Conservation (phyloP, 2,329 filamentous ascomycete species). For the Paecilomyces sp. region DNA sequence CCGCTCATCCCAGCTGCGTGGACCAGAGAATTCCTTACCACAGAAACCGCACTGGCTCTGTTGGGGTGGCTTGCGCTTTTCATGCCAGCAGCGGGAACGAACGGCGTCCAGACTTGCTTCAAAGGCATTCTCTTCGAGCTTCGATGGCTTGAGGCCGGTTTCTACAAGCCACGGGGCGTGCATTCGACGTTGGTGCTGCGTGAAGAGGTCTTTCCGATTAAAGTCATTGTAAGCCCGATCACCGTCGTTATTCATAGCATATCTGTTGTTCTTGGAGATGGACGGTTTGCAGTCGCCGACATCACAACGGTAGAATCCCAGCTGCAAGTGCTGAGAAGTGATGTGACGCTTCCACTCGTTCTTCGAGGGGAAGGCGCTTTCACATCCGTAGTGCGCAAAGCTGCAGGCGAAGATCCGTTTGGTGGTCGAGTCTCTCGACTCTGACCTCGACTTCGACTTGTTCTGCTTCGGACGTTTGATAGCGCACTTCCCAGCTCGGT, state of each 20-base stretch:
- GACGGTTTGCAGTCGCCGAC: conserved; percentile 49
- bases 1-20: conserved; percentile 65
- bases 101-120: conserved; percentile 51
- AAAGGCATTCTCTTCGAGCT: conserved; percentile 26
- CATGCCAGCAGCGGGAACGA: conserved; percentile 52
- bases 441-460: neutral
- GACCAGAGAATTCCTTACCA: conserved; percentile 50
- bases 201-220: conserved; percentile 88
- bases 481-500: neutral
- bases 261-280: conserved; percentile 9
- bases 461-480: neutral
- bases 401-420: conserved; percentile 64
- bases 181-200: conserved; percentile 81
- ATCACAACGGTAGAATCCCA: conserved; percentile 69
- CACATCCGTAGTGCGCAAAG: conserved; percentile 71
- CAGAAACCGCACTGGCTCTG: conserved; percentile 59
- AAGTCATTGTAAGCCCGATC: conserved; percentile 55
- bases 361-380: conserved; percentile 66
- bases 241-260: neutral
- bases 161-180: conserved; percentile 57
- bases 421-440: conserved; percentile 1
- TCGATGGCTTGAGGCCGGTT: conserved; percentile 18
- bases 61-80: conserved; percentile 56
- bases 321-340: conserved; percentile 67
- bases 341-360: conserved; percentile 97